A percentile compares a stretch with the other conserved stretches of the same genome.
phyloP scores from a whole-genome alignment of 257 asterid genomes.

The Linderniella brevidens region DNA sequence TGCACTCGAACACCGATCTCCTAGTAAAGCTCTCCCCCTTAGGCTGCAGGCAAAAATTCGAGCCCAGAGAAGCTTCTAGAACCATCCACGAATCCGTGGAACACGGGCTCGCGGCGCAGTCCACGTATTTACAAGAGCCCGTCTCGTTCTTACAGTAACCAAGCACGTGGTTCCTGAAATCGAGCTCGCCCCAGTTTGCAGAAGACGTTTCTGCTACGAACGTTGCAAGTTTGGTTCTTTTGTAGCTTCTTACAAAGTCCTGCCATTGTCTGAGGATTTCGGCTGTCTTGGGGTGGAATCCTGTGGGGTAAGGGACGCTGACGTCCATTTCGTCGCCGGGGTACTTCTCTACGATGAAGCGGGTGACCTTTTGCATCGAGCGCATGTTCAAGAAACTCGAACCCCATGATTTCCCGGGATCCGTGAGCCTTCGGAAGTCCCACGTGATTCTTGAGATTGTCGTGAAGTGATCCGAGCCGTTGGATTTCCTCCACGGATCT shows the following conservation, averaged over 20 bases:
- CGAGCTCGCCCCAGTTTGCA: slow-evolving; percentile 10
- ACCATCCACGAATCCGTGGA: slow-evolving; percentile 14
- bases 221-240: slow-evolving; percentile 33
- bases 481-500: slow-evolving; percentile 29
- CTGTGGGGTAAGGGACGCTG: slow-evolving; percentile 76
- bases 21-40: slow-evolving; percentile 27
- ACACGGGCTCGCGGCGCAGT: slow-evolving; percentile 21
- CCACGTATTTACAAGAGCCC: slow-evolving; percentile 20
- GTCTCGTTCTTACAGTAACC: slow-evolving; percentile 20
- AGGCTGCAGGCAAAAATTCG: slow-evolving; percentile 38
- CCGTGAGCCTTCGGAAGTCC: slow-evolving; percentile 66
- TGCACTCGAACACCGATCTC: slow-evolving; percentile 30
- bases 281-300: slow-evolving; percentile 64
- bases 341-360: slow-evolving; percentile 47
- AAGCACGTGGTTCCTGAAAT: slow-evolving; percentile 20
- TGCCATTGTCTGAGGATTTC: slow-evolving; percentile 36
- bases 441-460: slow-evolving; percentile 59
- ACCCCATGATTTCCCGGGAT: slow-evolving; percentile 51
- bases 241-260: slow-evolving; percentile 21
- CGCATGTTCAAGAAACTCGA: slow-evolving; percentile 59
- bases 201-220: slow-evolving; percentile 26
- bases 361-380: slow-evolving; percentile 37
- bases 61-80: slow-evolving; percentile 16
- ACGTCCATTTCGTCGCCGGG: slow-evolving; percentile 68
- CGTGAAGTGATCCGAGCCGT: slow-evolving; percentile 74